Base-by-base conservation (phyloP, 2,329 filamentous ascomycete species). In the Fusarium xylarioides region DNA sequence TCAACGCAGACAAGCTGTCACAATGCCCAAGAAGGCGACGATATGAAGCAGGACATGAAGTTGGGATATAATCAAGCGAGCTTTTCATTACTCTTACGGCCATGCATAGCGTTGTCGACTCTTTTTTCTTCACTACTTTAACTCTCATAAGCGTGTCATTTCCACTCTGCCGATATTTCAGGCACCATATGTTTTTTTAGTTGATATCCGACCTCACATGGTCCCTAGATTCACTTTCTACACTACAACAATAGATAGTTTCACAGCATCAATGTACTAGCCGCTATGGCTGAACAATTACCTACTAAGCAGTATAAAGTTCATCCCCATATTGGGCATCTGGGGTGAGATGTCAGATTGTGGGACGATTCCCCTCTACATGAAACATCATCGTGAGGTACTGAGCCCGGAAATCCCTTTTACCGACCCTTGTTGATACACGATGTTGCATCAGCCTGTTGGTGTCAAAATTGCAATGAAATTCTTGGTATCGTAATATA, bases 1-100 rank as follows among this genome's bases (percentile, higher is more conserved):
- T 81, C 83, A 86, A 77, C 83, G 86, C 72, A 76, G 79, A 40
- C 66, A 76, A 50, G 70, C 63, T 37, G 42, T 74, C 35, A 32
- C 68, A 18, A 35, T 72, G 32, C 66, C 74, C 10, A 70, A 71
- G 73, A 73, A 76, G 46, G 54, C 44, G 38, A 66, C 43, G 12
- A 68, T 68, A 68, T 59, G 63, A 62, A 35, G 43, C 35, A 35
- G 37, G 38, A 49, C 38, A 35, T 30, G 38, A 44, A 49, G n/a
- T 44, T 34, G 49, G 54, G 35, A 30, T 59, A 59, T 61, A 64
- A 68, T 71, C 47, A 57, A 70, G 66, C 49, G 30, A 65, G 63
- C 56, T 44, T 68, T 66, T 47, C 63, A 68, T 65, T 67, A 65
- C 49, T 66, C 56, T 64, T 53, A 58, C 64, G 65, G 58, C 61